Conservation (phyloP, 73 alveolate genomes). For the Paramecium biaurelia region DNA sequence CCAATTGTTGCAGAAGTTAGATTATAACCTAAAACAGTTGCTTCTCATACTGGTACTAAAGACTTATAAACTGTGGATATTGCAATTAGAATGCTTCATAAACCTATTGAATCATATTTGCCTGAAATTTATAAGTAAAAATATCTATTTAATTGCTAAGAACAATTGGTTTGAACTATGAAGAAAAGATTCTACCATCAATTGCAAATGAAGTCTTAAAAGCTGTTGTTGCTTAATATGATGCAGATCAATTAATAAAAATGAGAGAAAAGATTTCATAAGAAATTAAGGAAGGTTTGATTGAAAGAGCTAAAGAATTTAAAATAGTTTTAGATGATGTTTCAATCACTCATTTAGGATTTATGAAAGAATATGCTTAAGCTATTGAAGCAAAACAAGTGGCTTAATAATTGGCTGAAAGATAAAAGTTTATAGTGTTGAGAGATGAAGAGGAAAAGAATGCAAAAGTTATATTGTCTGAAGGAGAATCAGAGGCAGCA, state of each 20-base stretch:
- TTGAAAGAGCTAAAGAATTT: conserved; percentile 82
- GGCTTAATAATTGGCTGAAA: conserved; percentile 86
- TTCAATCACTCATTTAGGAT: conserved; percentile 81
- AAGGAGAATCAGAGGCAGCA: conserved; percentile 92
- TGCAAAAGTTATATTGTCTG: conserved; percentile 81
- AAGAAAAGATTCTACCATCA: conserved; percentile 80
- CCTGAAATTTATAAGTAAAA: conserved; percentile 70
- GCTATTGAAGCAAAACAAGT: conserved; percentile 88
- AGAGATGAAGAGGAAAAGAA: conserved; percentile 82
- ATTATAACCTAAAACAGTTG: conserved; percentile 71
- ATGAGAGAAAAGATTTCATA: conserved; percentile 86
- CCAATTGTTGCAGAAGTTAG: conserved; percentile 81
- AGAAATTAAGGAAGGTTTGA: conserved; percentile 75
- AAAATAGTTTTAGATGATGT: conserved; percentile 85
- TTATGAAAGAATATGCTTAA: conserved; percentile 80
- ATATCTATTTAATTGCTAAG: background rate
- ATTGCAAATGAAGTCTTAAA: conserved; percentile 84
- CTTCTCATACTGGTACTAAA: conserved; percentile 85
- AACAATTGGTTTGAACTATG: conserved; percentile 79
- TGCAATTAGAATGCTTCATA: conserved; percentile 75
- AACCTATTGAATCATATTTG: conserved; percentile 75
- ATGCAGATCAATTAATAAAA: conserved; percentile 84
- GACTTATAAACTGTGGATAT: conserved; percentile 82
- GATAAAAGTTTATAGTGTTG: conserved; percentile 79
- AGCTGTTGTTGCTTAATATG: conserved; percentile 82